Base-by-base conservation (phyloP, 2,329 filamentous ascomycete species). In the Ambrosiella xylebori region DNA sequence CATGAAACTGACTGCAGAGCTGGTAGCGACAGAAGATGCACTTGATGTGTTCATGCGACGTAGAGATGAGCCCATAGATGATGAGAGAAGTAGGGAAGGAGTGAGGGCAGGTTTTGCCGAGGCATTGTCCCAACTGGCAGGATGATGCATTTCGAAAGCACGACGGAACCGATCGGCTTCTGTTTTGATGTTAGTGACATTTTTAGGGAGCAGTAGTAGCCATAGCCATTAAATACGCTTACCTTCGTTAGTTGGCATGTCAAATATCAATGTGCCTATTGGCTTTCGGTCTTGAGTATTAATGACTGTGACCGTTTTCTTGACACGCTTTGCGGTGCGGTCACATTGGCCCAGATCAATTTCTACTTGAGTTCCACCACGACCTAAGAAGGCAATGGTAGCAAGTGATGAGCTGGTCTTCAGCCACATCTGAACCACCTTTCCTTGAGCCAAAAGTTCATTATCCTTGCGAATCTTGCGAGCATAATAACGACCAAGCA, bases 141-240 rank as follows among this genome's bases (percentile, higher is more conserved):
- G 57, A 15, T 59, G 57, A 45, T 59, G 57, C 57, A 59, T 59
- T 52, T 59, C 57, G 36, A 59, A 59, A 11, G 57, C 57, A 17
- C 53, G 52, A 36, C 57, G 57, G 44, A 56, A 59, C 7, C 53
- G 53, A 56, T 59, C 57, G 37, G 57, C 57, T 19, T 59, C 57
- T 57, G 19, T 51, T 27, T 27, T 27, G 27, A 27, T 49, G 45
- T 9, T 5, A 35, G 36, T 39, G 9, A 41, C 11, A 9, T 44
- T 50, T 39, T 6, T 12, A 41, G 3, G 2, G 11, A 11, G n/a
- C 11, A 41, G 39, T n/a, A 11, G n/a, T 12, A 41, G 39, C 39
- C 39, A 50, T 17, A 37, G 36, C 8, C 1, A 37, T 37, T 12
- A 2, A 27, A 19, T 15, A 6, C n/a, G 51, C 56, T 13, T 35